A percentile compares a stretch with the other conserved stretches of the same genome.
Evolutionary conservation across 192 early-diverging fungal genomes (phyloP).

Genomic region (Umbelopsis vinacea): DNA sequence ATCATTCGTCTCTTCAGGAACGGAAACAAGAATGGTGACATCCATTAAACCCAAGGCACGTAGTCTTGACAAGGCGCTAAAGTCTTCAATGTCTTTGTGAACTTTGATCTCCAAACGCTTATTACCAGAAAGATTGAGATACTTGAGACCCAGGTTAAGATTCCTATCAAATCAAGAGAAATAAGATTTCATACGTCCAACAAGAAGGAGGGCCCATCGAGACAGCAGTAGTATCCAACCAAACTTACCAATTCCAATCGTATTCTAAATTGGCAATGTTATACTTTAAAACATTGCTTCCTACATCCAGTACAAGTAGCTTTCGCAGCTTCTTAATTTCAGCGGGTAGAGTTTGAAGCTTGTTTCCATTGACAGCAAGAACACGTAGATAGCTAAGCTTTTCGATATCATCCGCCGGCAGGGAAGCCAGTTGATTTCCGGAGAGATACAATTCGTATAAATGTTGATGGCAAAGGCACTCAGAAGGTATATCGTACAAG

Average conservation of each 20-base stretch:
- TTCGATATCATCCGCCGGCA: conserved; percentile 87
- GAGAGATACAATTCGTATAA: conserved; percentile 80
- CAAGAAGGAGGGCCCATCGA: no score
- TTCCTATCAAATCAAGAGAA: conserved; percentile 52
- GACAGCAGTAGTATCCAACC: no score
- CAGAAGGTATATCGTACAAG: conserved; percentile 80
- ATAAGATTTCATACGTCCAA: not conserved
- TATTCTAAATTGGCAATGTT: conserved; percentile 95
- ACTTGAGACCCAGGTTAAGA: conserved; percentile 88
- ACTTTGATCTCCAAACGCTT: conserved; percentile 85
- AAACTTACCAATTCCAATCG: conserved; percentile 91
- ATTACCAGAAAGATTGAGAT: conserved; percentile 90
- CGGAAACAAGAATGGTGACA: conserved; percentile 80
- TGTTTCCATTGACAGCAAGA: conserved; percentile 90
- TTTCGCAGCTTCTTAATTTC: conserved; percentile 88
- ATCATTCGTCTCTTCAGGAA: conserved; percentile 83
- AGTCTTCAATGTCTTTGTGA: conserved; percentile 69
- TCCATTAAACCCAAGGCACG: conserved; percentile 89
- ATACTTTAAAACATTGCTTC: conserved; percentile 88
- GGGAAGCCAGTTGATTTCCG: conserved; percentile 80
- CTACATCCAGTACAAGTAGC: conserved; percentile 81
- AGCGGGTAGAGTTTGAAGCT: conserved; percentile 85
- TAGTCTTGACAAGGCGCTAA: conserved; percentile 76
- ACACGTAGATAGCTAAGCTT: conserved; percentile 67
- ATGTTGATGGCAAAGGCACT: conserved; percentile 72